A percentile compares a stretch with the other conserved stretches of the same genome.
phyloP scores from a whole-genome alignment of 1,139 yeast species.

The Yamadazyma songkhlaensis region DNA sequence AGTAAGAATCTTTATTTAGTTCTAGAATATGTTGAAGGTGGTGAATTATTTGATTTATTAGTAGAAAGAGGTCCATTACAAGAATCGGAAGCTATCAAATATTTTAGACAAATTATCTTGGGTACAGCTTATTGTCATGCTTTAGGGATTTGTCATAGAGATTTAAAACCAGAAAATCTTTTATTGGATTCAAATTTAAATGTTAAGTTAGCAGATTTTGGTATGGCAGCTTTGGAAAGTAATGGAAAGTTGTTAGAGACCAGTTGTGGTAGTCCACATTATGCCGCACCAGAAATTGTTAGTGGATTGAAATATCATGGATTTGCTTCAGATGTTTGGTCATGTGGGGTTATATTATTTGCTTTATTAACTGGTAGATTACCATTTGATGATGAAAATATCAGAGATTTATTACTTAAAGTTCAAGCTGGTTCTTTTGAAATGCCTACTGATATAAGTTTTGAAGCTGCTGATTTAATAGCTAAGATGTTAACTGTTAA shows the following conservation, averaged over 20 bases:
- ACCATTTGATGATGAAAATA: conserved; percentile 81
- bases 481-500: conserved; percentile 73
- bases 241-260: conserved; percentile 71
- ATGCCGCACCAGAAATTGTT: conserved; percentile 85
- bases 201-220: conserved; percentile 80
- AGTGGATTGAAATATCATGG: conserved; percentile 78
- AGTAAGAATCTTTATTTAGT: conserved; percentile 71
- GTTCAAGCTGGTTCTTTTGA: conserved; percentile 75
- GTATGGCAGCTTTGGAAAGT: conserved; percentile 83
- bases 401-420: conserved; percentile 63
- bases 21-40: conserved; percentile 80
- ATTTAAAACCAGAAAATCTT: conserved; percentile 76
- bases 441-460: conserved; percentile 64
- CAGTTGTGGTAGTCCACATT: conserved; percentile 84
- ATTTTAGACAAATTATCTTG: conserved; percentile 69
- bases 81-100: conserved; percentile 69
- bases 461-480: conserved; percentile 71
- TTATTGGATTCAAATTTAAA: conserved; percentile 62
- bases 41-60: conserved; percentile 72
- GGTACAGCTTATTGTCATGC: conserved; percentile 86
- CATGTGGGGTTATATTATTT: conserved; percentile 78
- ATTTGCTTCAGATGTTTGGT: conserved; percentile 83
- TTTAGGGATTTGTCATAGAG: conserved; percentile 78
- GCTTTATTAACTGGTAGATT: conserved; percentile 76
- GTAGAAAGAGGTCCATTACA: conserved; percentile 81